Evolutionary conservation across 805 yeast genomes (phyloP).

Genomic region (Middelhovenomyces tepae): DNA sequence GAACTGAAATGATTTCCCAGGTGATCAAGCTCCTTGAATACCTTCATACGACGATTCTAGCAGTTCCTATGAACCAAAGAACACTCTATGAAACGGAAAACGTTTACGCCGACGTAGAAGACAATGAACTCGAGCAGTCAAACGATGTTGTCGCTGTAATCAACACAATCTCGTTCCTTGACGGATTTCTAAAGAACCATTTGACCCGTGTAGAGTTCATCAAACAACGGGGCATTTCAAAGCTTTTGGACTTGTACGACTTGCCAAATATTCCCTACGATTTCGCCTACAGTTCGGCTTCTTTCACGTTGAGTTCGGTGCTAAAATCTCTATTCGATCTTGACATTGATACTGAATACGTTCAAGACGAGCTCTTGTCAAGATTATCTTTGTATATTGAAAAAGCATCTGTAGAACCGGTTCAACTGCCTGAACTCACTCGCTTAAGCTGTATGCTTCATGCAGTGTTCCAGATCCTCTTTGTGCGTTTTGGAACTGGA

Average conservation of each 20-base stretch:
- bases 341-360: slow-evolving; percentile 16
- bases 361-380: slow-evolving; percentile 11
- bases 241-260: slow-evolving; percentile 17
- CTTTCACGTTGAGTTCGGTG: slow-evolving; percentile 14
- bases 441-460: slow-evolving; percentile 12
- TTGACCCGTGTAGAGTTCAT: slow-evolving; percentile 22
- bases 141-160: not conserved
- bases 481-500: slow-evolving; percentile 20
- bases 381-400: slow-evolving; percentile 2
- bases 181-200: slow-evolving; percentile 24
- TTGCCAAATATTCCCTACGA: slow-evolving; percentile 25
- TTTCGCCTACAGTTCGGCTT: slow-evolving; percentile 21
- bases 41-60: slow-evolving; percentile 26
- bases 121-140: not conserved
- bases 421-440: slow-evolving; percentile 8
- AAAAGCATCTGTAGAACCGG: slow-evolving; percentile 2
- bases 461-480: slow-evolving; percentile 17
- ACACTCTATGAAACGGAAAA: slow-evolving; percentile 3
- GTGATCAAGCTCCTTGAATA: slow-evolving; percentile 23
- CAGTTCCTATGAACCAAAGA: slow-evolving; percentile 1
- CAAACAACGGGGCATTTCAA: slow-evolving; percentile 18
- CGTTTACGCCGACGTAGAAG: slow-evolving; percentile 2
- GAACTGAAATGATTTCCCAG: slow-evolving; percentile 46
- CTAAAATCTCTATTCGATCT: slow-evolving; percentile 17
- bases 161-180: slow-evolving; percentile 18